These are phyloP conservation scores for Trametes cinnabarina DNA, from an alignment of 768 basidiomycete genomes.

Conservation along the genomic window DNA sequence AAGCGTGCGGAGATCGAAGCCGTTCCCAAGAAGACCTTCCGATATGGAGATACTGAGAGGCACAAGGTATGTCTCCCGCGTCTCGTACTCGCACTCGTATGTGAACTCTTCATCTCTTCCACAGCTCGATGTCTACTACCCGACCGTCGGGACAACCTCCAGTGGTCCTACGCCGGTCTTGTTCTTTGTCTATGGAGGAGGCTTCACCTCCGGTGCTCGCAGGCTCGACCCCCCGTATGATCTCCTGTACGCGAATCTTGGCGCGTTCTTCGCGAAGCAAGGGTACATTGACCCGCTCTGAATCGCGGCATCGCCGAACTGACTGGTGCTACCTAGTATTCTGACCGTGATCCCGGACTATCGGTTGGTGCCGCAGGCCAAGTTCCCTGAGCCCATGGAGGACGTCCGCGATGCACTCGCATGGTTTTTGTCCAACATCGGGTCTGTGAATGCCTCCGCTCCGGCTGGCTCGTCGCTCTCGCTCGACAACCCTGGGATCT, in stretches of 20 bases:
- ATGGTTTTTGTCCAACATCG: constrained; percentile 46
- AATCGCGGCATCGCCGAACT: neutral
- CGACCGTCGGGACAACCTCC: constrained; percentile 17
- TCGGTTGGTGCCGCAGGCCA: constrained; percentile 54
- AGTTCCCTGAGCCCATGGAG: constrained; percentile 53
- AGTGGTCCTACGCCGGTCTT: constrained; percentile 45
- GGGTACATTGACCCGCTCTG: constrained; percentile 37
- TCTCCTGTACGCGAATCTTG: constrained; percentile 55
- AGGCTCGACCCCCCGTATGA: constrained; percentile 45
- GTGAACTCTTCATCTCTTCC: neutral
- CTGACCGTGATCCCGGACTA: constrained; percentile 70
- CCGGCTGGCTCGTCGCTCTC: neutral
- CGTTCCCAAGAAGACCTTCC: constrained; percentile 52
- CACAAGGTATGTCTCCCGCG: constrained; percentile 41
- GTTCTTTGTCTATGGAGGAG: constrained; percentile 68
- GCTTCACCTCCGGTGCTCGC: constrained; percentile 53
- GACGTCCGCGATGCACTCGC: constrained; percentile 59
- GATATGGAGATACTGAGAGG: constrained; percentile 51
- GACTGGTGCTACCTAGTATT: constrained; percentile 28
- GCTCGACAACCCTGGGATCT: constrained; percentile 40
- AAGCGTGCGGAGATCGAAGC: constrained; percentile 45
- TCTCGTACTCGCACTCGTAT: neutral
- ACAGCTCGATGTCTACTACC: constrained; percentile 73
- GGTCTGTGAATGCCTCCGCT: constrained; percentile 10
- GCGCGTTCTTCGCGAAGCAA: constrained; percentile 56